A percentile compares a stretch with the other conserved stretches of the same genome.
phyloP scores from a whole-genome alignment of 805 yeast species.

The Kazachstania bromeliacearum region DNA sequence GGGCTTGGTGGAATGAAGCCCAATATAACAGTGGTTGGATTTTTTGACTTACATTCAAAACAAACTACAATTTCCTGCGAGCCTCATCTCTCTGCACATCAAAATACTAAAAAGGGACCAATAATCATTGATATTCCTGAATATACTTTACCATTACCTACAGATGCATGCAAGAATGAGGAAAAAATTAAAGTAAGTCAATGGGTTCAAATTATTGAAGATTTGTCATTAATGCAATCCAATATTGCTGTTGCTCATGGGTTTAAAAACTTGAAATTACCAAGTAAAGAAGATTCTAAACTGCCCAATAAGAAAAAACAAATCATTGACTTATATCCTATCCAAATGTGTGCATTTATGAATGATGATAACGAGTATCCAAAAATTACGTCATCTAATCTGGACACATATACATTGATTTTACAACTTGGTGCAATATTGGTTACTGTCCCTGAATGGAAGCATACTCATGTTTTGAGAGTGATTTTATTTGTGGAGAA shows the following conservation, averaged over 20 bases:
- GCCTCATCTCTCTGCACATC: constrained; percentile 3
- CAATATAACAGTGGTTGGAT: constrained; percentile 86
- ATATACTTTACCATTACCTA: constrained; percentile 41
- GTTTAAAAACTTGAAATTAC: constrained; percentile 59
- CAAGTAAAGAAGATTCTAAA: constrained; percentile 32
- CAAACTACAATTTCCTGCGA: background rate
- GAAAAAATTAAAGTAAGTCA: constrained; percentile 58
- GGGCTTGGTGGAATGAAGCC: constrained; percentile 99
- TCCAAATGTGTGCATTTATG: constrained; percentile 87
- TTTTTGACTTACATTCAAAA: constrained; percentile 52
- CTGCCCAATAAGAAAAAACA: constrained; percentile 34
- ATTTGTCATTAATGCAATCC: constrained; percentile 75
- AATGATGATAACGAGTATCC: constrained; percentile 13
- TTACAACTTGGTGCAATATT: constrained; percentile 89
- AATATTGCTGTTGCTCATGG: constrained; percentile 93
- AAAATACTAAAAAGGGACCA: constrained; percentile 1
- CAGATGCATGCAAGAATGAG: constrained; percentile 70
- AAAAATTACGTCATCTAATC: constrained; percentile 69
- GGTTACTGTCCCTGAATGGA: constrained; percentile 91
- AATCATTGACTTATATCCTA: constrained; percentile 86
- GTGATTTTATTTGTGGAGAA: constrained; percentile 87
- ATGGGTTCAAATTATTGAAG: constrained; percentile 92
- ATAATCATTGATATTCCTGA: constrained; percentile 6
- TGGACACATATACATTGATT: constrained; percentile 91
- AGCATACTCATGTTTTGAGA: constrained; percentile 59